Base-by-base conservation (phyloP, 768 basidiomycete genomes). In the Leccinellum albellum region DNA sequence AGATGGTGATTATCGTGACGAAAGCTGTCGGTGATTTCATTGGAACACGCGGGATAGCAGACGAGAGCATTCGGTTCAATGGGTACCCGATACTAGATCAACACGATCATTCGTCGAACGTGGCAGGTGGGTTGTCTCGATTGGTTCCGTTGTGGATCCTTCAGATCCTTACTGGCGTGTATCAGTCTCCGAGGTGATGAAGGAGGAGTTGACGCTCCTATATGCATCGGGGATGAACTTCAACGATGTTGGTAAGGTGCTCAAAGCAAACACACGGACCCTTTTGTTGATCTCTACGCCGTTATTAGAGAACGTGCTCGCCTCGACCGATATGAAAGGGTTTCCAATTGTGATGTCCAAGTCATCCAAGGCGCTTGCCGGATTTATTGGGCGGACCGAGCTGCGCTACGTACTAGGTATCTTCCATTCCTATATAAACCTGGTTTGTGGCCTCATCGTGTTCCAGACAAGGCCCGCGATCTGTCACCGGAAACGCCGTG, bases 21-120 rank as follows among this genome's bases (percentile, higher is more conserved):
- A 98, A 98, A 72, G 94, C 94, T 13, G 96, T 98, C 23, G 93
- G 94, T 14, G 96, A 99, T 68, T 88, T 93, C 63, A 80, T 98
- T 49, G 95, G 94, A 23, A 91, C 87, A 7, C 90, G 82, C 45
- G 97, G 97, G 2, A 98, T 99, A 61, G 94, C 97, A 4, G 97
- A 99, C 60, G 92, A 97, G 66, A 92, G 89, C 82, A 99, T 99
- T 65, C 83, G 86, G 17, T 96, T 99, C 75, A 98, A 97, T 68
- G 96, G 95, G 9, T 98, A 89, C 75, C 97, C 97, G 0, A 94
- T 95, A 78, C 76, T 99, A 57, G 96, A 98, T 74, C 95, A 95
- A 67, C 92, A 97, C 58, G 94, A 97, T 68, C 88, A 92, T 65
- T 87, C 91, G 0, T 95, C 91, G 66, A 87, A 96, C 68, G 89